Evolutionary conservation across 371 early-diverging fungal species (phyloP), one percentile per base, ranked within the genome.

Genomic region (Mucor piriformis): DNA sequence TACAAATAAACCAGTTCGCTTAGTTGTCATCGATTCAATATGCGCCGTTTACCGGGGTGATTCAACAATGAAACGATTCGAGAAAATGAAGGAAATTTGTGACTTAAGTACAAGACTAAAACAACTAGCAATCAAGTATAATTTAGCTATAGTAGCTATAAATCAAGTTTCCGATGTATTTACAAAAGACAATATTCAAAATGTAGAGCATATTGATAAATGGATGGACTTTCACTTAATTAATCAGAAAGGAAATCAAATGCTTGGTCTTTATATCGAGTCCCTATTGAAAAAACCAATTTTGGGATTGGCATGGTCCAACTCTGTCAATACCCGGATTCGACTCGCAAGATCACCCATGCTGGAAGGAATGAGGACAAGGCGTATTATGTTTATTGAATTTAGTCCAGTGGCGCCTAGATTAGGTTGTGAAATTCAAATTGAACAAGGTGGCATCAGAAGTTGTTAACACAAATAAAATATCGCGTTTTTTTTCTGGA

Each of bases 1-100:
- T 12, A 13, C 16, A 18, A 64, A 70, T 8, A 74, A 77, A 29
- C 60, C 64, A 5, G 76, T 92, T 18, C 74, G 84, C 1, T 67
- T 95, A 21, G 74, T 95, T 16, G 82, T 95, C 8, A 77, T 95
- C 32, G 96, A 95, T 69, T 92, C 94, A 0, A 87, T 95, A n/a
- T 83, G 92, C 15, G 88, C 92, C 6, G 83, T 86, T 33, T 87
- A 92, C 64, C 83, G 92, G 18, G 81, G 84, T 34, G 85, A 82
- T 29, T 68, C 65, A 3, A 13, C 68, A 0, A 42, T 43, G 38
- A 50, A 59, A 3, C 55, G 50, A n/a, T 76, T 76, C 23, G 72
- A 83, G 21, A 76, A 84, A 11, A 76, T 85, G 46, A 59, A 72
- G 2, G 75, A 82, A 20, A 72, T 92, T 6, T 79, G 87, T 35